Evolutionary conservation across 257 asterid genomes (phyloP), one percentile per base, ranked within the genome.

Genomic region (Petunia secreta): DNA sequence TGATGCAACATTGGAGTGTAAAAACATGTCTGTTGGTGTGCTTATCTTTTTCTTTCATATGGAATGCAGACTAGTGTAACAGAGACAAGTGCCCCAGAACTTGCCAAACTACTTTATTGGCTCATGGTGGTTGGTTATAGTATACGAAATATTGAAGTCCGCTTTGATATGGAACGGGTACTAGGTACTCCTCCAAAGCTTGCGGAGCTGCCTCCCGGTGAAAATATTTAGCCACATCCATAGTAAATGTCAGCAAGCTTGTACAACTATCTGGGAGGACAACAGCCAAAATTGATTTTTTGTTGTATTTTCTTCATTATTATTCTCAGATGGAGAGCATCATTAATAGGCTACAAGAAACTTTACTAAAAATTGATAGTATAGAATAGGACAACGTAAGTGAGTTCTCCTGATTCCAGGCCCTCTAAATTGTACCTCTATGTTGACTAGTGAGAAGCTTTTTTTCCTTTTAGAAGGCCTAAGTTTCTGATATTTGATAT

Each of bases 121-220:
- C 98, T 96, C 38, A 96, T 96, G 99, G 97, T 96, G 86, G 99
- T 96, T 83, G 99, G 99, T 52, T 96, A 96, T 77, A 89, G 99
- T 58, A 89, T 96, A 75, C 92, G 98, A 40, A 96, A 96, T 60
- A 96, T 96, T 75, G 99, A 96, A 86, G 99, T 96, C 50, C 98
- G 98, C 41, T 92, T 92, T 62, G 99, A 96, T 84, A 96, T 96
- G 98, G 98, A 96, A 87, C 91, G 97, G 15, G 95, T 94, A 25
- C 92, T 96, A n/a, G 99, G 98, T 52, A 79, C 91, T 73, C 87
- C 95, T 16, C 88, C 93, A 41, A 96, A 92, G 88, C 90, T 86
- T 37, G 97, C 98, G 2, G 97, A 96, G 88, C 97, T 94, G 50
- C 99, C 98, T 80, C 97, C 99, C 0, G 99, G 97, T 75, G 99